These are phyloP conservation scores for Coelastrella sp. DNA, from an alignment of 139 green algal genomes.

Conservation along the genomic window DNA sequence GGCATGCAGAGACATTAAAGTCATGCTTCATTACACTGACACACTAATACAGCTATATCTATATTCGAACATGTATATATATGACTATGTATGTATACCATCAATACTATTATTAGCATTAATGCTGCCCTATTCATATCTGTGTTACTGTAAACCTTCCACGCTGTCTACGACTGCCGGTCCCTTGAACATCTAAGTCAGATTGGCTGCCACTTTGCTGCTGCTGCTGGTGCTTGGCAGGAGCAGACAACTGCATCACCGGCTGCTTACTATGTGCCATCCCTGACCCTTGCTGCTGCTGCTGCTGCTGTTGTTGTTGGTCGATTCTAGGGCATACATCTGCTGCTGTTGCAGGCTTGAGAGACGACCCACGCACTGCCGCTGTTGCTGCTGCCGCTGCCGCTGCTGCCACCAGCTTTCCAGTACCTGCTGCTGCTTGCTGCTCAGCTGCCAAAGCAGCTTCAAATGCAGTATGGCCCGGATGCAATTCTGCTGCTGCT, in stretches of 20 bases:
- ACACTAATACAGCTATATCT: no score
- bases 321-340: neutral
- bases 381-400: constrained; percentile 39
- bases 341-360: neutral
- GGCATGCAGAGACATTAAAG: no score
- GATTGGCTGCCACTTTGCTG: neutral
- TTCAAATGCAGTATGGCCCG: neutral
- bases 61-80: no score
- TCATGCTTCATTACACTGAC: no score
- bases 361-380: neutral
- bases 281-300: neutral
- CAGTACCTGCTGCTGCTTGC: neutral
- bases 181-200: neutral
- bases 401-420: neutral
- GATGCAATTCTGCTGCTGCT: neutral
- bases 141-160: constrained; percentile 10
- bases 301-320: constrained; percentile 7
- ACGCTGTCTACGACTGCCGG: neutral
- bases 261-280: neutral
- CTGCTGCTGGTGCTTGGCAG: constrained; percentile 56
- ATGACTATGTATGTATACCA: no score
- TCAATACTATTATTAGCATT: no score
- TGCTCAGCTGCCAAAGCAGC: neutral
- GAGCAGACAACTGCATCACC: neutral
- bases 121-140: neutral